A percentile compares a stretch with the other conserved stretches of the same genome.
phyloP scores from a whole-genome alignment of 2,329 filamentous ascomycete genomes.

The Gyromitra esculenta region DNA sequence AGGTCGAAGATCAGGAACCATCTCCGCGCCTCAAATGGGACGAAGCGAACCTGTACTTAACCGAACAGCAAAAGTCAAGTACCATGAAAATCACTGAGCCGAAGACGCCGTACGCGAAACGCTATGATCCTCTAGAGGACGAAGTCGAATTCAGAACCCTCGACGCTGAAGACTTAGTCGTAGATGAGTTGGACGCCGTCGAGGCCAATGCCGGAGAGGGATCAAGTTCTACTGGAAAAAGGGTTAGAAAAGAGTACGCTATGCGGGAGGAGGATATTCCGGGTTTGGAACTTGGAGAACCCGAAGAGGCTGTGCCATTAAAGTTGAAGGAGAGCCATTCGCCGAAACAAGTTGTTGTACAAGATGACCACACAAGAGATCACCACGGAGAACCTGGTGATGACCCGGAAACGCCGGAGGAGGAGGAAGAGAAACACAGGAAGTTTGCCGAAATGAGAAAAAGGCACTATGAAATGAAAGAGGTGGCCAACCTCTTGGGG shows the following conservation, averaged over 20 bases:
- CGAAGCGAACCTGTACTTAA: conserved; percentile 95
- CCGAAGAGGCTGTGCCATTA: conserved; percentile 75
- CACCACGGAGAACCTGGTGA: conserved; percentile 68
- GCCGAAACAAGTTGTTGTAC: conserved; percentile 83
- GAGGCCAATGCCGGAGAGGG: conserved; percentile 49
- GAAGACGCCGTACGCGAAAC: conserved; percentile 94
- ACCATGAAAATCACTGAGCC: conserved; percentile 99
- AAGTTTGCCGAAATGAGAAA: conserved; percentile 91
- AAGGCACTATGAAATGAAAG: conserved; percentile 98
- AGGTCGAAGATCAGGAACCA: conserved; percentile 65
- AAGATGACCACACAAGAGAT: conserved; percentile 66
- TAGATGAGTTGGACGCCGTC: conserved; percentile 72
- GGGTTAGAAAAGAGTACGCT: conserved; percentile 61
- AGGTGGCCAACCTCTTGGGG: conserved; percentile 88
- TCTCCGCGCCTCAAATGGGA: conserved; percentile 94
- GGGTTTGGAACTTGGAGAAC: conserved; percentile 88
- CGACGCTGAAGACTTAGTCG: conserved; percentile 75
- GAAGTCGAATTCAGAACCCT: conserved; percentile 73
- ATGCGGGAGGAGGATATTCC: conserved; percentile 81
- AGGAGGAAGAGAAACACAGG: conserved; percentile 89
- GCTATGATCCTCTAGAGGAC: conserved; percentile 89
- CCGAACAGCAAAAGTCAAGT: conserved; percentile 91
- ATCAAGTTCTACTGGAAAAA: conserved; percentile 58
- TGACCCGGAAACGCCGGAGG: conserved; percentile 73
- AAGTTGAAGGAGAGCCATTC: conserved; percentile 62